Conservation (phyloP, 495 filamentous ascomycete genomes). For the Penicillium alfredii region DNA sequence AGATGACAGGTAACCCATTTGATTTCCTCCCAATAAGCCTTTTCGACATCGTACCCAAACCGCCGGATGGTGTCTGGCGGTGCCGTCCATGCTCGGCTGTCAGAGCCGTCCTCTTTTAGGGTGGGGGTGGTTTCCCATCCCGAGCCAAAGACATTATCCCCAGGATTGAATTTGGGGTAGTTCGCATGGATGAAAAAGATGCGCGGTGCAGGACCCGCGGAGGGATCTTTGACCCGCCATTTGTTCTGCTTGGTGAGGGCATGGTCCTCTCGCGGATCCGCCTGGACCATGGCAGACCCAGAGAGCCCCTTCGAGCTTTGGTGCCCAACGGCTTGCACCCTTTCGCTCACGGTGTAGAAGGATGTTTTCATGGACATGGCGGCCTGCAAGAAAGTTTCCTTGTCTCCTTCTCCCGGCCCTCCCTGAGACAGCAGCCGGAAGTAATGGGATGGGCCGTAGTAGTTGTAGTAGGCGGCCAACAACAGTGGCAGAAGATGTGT, state of each 20-base stretch:
- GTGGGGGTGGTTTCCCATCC: conserved; percentile 38
- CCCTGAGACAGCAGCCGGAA: conserved; percentile 54
- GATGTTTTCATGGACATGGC: conserved; percentile 43
- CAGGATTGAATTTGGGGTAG: conserved; percentile 50
- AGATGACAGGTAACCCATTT: conserved; percentile 44
- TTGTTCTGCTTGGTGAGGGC: conserved; percentile 29
- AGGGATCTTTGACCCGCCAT: conserved; percentile 35
- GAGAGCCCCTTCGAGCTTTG: conserved; percentile 24
- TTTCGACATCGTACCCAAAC: conserved; percentile 51
- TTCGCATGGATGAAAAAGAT: conserved; percentile 52
- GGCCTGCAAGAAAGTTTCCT: conserved; percentile 57
- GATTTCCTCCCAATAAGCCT: conserved; percentile 47
- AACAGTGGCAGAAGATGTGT: conserved; percentile 48
- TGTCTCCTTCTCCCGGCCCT: conserved; percentile 54
- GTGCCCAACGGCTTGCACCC: conserved; percentile 39
- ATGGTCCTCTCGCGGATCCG: conserved; percentile 42
- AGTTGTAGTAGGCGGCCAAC: conserved; percentile 59
- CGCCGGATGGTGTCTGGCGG: conserved; percentile 30
- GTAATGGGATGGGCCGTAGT: conserved; percentile 53
- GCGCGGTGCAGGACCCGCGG: conserved; percentile 25
- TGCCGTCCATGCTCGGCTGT: conserved; percentile 37
- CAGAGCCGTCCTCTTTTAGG: conserved; percentile 31
- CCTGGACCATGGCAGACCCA: conserved; percentile 40
- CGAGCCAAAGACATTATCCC: conserved; percentile 36
- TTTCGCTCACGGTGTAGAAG: conserved; percentile 46